Percentiles rank a stretch among this genome's conserved stretches.
These are phyloP conservation scores for Artomyces pyxidatus DNA, from an alignment of 768 basidiomycete genomes.

Conservation along the genomic window DNA sequence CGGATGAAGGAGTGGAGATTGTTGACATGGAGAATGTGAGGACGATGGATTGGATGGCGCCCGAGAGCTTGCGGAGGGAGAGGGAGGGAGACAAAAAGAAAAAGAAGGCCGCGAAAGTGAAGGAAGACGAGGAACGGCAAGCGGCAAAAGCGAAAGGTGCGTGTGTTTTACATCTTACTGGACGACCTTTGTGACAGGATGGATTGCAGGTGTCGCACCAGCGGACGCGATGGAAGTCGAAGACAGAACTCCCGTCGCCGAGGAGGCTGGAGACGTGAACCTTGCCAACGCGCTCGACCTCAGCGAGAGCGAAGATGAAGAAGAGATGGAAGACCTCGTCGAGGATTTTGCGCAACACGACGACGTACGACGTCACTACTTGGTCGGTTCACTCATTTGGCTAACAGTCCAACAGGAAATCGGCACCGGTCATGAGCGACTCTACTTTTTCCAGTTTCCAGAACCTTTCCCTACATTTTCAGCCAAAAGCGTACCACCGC, in stretches of 20 bases:
- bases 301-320: conserved; percentile 71
- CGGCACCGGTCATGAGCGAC: conserved; percentile 46
- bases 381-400: conserved; percentile 1
- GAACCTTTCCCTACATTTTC: conserved; percentile 72
- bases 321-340: conserved; percentile 70
- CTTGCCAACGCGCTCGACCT: conserved; percentile 56
- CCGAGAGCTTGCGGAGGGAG: conserved; percentile 58
- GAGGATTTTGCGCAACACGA: conserved; percentile 51
- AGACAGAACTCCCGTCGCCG: conserved; percentile 6
- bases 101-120: conserved; percentile 22
- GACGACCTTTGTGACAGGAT: neutral
- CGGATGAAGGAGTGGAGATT: conserved; percentile 82
- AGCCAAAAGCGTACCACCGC: conserved; percentile 26
- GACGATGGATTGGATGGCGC: conserved; percentile 85
- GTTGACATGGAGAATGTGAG: conserved; percentile 74
- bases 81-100: conserved; percentile 29
- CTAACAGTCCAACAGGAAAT: conserved; percentile 32
- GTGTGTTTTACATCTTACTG: too few relatives aligned
- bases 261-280: conserved; percentile 32
- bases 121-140: conserved; percentile 35
- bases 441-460: conserved; percentile 92
- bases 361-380: conserved; percentile 27
- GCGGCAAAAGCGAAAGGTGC: conserved; percentile 28
- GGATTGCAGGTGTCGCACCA: conserved; percentile 6
- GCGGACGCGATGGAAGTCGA: conserved; percentile 21